Conservation (phyloP, 1,284 basidiomycete genomes). For the Neotropicomus parvogracilis region DNA sequence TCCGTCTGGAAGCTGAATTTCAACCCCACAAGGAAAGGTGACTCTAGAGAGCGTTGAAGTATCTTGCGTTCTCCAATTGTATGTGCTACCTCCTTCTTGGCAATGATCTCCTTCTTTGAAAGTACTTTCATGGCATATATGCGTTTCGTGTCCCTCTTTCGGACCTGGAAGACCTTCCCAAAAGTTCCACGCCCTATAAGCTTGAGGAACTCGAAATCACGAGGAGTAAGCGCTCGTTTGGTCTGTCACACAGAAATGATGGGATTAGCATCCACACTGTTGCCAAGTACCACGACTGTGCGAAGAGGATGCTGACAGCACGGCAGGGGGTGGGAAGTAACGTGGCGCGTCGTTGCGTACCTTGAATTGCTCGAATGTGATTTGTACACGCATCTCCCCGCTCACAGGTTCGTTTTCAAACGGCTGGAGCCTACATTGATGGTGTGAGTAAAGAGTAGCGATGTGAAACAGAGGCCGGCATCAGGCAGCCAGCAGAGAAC, state of each 20-base stretch:
- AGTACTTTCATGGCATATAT: constrained; percentile 99
- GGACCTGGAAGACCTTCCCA: constrained; percentile 98
- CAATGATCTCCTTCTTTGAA: constrained; percentile 97
- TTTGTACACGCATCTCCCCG: constrained; percentile 93
- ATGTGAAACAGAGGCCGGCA: not conserved
- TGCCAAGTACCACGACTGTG: constrained; percentile 21
- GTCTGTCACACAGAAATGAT: constrained; percentile 45
- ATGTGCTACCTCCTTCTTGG: constrained; percentile 99
- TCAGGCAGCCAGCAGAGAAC: not conserved
- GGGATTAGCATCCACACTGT: constrained; percentile 16
- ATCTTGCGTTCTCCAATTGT: constrained; percentile 99
- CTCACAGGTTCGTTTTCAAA: constrained; percentile 79
- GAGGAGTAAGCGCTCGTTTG: constrained; percentile 78
- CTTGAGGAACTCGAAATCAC: constrained; percentile 98
- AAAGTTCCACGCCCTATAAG: constrained; percentile 98
- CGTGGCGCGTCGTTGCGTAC: constrained; percentile 39
- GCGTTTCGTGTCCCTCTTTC: constrained; percentile 95
- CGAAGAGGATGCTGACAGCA: constrained; percentile 15
- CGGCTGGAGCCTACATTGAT: constrained; percentile 59
- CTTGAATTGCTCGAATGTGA: constrained; percentile 89
- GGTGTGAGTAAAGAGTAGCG: constrained; percentile 12
- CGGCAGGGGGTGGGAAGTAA: constrained; percentile 26
- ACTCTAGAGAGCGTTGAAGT: constrained; percentile 89
- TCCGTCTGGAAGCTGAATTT: constrained; percentile 99
- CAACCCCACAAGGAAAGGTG: constrained; percentile 96